Evolutionary conservation across 805 yeast genomes (phyloP), one percentile per base, ranked within the genome.

Genomic region (Wickerhamomyces chaumierensis): DNA sequence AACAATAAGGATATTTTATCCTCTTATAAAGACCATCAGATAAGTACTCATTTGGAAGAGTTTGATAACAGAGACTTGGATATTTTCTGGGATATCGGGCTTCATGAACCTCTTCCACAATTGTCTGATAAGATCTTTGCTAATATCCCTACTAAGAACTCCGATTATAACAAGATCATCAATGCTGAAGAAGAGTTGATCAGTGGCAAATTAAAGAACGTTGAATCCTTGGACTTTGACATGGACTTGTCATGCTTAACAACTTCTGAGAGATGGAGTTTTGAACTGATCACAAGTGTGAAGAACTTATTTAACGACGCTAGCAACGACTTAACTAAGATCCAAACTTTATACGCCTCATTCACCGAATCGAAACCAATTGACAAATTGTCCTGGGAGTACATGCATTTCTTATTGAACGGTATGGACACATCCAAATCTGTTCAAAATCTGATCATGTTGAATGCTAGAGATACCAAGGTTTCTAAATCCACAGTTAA

Each of bases 61-160:
- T 14, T 39, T 62, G 90, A 83, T 51, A 79, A 78, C 46, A 65
- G 90, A 39, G 92, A 83, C 48, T 56, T 61, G 39, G 60, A 55
- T 5, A 68, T 73, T 8, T 49, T 77, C 36, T 75, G 77, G 73
- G 69, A 71, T 38, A 58, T 69, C 48, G 76, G 71, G 13, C 52
- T 59, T 27, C 60, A 60, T 33, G 60, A 60, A 31, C 51, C 41
- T 3, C 21, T 51, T 21, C 42, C 35, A 2, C 40, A 39, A n/a
- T 39, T 53, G 12, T 44, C 44, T 3, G 34, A 7, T 0, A 9
- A 37, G 19, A 14, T 48, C 18, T 18, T 48, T 34, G 43, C 15
- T 7, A 48, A 42, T 34, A 40, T 46, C 12, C 38, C 49, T 3
- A 35, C 18, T 16, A 11, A 19, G 3, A 15, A 28, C 16, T 15